A percentile compares a stretch with the other conserved stretches of the same genome.
phyloP scores from a whole-genome alignment of 345 rosid genomes.

The Melaleuca quinquenervia region DNA sequence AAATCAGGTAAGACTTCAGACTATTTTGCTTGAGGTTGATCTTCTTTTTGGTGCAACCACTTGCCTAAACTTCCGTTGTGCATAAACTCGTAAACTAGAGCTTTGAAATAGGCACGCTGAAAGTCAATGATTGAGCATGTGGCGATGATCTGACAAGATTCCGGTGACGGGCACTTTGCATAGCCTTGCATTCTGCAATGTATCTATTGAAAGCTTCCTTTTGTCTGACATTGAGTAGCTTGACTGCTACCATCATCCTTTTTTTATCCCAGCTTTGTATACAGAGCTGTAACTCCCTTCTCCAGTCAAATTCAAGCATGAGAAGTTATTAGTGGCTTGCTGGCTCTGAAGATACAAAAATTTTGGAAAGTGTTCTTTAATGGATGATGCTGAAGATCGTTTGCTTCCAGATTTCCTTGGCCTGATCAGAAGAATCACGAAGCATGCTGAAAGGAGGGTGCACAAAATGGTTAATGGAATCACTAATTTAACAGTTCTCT shows the following conservation, averaged over 20 bases:
- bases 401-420: neutral
- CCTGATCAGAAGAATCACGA: neutral
- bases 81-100: constrained; percentile 10
- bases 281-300: constrained; percentile 11
- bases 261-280: constrained; percentile 6
- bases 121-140: constrained; percentile 18
- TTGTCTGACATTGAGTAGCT: constrained; percentile 23
- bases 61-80: constrained; percentile 6
- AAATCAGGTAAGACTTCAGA: neutral
- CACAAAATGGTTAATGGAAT: neutral
- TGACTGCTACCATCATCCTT: constrained; percentile 7
- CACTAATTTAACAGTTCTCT: neutral
- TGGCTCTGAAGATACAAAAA: neutral
- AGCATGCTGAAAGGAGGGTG: neutral
- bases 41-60: neutral
- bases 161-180: constrained; percentile 19
- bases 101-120: constrained; percentile 16
- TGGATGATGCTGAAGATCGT: neutral
- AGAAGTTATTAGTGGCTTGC: constrained; percentile 16
- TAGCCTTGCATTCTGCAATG: constrained; percentile 30
- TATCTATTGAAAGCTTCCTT: constrained; percentile 34
- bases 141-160: constrained; percentile 29
- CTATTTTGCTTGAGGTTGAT: neutral
- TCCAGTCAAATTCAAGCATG: constrained; percentile 8
- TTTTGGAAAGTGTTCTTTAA: neutral